Conservation (phyloP, 495 filamentous ascomycete species). For the Penicillium argentinense region DNA sequence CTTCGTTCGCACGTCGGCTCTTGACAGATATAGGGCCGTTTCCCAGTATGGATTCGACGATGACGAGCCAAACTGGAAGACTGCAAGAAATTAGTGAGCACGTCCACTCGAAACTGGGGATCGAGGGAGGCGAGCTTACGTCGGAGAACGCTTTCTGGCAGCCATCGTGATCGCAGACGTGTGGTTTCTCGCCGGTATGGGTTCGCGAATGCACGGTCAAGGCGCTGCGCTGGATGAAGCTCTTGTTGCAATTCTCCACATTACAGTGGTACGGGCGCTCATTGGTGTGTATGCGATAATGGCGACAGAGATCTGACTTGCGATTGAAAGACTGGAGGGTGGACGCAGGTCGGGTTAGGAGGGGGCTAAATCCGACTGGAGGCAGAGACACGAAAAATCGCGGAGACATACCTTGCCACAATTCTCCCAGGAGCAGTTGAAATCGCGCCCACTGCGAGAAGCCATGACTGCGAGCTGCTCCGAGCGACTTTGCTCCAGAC, state of each 20-base stretch:
- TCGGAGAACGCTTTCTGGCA: constrained; percentile 87
- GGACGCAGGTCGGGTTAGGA: constrained; percentile 3
- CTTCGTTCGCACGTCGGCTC: constrained; percentile 78
- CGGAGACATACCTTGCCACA: constrained; percentile 47
- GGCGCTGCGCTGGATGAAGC: constrained; percentile 88
- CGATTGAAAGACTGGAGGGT: constrained; percentile 77
- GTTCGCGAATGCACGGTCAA: constrained; percentile 84
- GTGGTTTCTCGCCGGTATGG: constrained; percentile 88
- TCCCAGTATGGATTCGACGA: constrained; percentile 83
- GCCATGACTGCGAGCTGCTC: constrained; percentile 34
- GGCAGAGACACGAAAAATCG: background rate
- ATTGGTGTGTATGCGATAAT: constrained; percentile 89
- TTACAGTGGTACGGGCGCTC: constrained; percentile 79
- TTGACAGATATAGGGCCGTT: constrained; percentile 78
- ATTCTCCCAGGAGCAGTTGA: constrained; percentile 48
- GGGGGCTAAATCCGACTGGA: background rate
- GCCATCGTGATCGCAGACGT: constrained; percentile 75
- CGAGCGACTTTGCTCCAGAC: constrained; percentile 9
- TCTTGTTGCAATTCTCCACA: constrained; percentile 72
- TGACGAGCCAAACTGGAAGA: constrained; percentile 86
- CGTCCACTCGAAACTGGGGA: background rate
- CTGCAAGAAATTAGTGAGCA: constrained; percentile 37
- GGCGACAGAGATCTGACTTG: constrained; percentile 86
- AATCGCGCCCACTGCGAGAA: constrained; percentile 45
- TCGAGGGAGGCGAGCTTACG: constrained; percentile 49